Percentiles rank a stretch among this genome's conserved stretches.
phyloP scores from a whole-genome alignment of 768 basidiomycete genomes.

The Russula virescens region DNA sequence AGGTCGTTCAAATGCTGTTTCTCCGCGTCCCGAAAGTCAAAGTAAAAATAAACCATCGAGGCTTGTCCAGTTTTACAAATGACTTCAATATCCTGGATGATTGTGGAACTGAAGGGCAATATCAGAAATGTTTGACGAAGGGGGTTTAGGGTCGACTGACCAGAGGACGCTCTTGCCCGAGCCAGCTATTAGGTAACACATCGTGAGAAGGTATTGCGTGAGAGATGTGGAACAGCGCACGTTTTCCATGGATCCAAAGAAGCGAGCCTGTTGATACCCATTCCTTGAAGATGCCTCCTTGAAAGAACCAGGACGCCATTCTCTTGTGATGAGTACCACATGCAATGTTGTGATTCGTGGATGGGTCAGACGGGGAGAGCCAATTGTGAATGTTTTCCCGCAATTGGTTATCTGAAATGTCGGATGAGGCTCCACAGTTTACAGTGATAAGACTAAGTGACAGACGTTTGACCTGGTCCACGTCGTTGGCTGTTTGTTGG shows the following conservation, averaged over 20 bases:
- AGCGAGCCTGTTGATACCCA: slow-evolving; percentile 1
- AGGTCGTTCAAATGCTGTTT: not conserved
- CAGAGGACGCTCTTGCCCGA: slow-evolving; percentile 8
- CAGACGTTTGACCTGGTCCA: not conserved
- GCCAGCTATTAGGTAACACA: not conserved
- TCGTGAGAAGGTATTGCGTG: not conserved
- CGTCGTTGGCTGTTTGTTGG: not conserved
- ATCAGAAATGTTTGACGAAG: not conserved
- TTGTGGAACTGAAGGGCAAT: not conserved
- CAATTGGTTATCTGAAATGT: not conserved
- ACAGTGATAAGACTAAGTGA: not conserved
- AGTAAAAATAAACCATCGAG: not conserved
- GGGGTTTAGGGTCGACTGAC: not conserved
- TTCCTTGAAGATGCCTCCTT: not conserved
- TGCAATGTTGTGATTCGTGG: not conserved
- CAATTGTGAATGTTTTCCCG: not conserved
- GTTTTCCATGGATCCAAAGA: slow-evolving; percentile 5
- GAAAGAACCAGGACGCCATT: slow-evolving; percentile 2
- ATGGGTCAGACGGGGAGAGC: slow-evolving; percentile 10
- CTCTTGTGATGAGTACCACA: not conserved
- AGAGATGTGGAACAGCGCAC: not conserved
- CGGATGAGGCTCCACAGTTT: not conserved
- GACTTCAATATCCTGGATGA: not conserved
- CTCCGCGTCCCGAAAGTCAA: not conserved
- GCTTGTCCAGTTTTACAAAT: not conserved